These are phyloP conservation scores for Thelonectria discophora DNA, from an alignment of 2,329 filamentous ascomycete genomes.

Conservation along the genomic window DNA sequence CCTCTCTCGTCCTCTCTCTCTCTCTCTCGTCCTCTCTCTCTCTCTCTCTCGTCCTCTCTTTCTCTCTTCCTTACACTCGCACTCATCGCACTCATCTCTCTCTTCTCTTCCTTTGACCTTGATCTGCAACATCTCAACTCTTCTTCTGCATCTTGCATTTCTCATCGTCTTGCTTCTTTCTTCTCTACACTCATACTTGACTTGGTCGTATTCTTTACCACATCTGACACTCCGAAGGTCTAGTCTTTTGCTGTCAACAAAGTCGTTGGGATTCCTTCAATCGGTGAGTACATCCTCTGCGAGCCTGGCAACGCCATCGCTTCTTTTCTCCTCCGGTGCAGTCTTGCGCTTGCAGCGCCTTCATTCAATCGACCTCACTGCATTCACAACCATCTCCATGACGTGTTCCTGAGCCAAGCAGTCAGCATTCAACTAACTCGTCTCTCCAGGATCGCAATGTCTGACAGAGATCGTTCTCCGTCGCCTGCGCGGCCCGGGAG, in stretches of 20 bases:
- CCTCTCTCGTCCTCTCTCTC: too few relatives aligned
- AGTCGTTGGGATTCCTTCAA: neutral
- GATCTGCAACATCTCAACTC: constrained; percentile 7
- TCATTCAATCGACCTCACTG: neutral
- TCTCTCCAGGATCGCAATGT: constrained; percentile 38
- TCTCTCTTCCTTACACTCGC: neutral
- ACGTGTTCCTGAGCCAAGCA: neutral
- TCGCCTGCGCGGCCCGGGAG: constrained; percentile 31
- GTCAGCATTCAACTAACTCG: neutral
- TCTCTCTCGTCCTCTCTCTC: too few relatives aligned
- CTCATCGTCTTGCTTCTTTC: neutral
- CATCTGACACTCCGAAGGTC: neutral
- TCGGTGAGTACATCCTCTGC: neutral
- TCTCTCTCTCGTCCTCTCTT: neutral
- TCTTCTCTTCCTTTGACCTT: constrained; percentile 19
- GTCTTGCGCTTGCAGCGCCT: neutral
- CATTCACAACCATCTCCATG: neutral
- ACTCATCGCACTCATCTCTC: neutral
- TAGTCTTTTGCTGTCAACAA: neutral
- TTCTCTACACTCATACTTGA: neutral
- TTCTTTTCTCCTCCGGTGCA: neutral
- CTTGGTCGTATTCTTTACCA: neutral
- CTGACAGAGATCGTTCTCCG: constrained; percentile 45
- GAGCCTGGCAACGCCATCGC: neutral
- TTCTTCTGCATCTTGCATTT: constrained; percentile 21